Base-by-base conservation (phyloP, 768 basidiomycete species). In the Lactarius sp. region DNA sequence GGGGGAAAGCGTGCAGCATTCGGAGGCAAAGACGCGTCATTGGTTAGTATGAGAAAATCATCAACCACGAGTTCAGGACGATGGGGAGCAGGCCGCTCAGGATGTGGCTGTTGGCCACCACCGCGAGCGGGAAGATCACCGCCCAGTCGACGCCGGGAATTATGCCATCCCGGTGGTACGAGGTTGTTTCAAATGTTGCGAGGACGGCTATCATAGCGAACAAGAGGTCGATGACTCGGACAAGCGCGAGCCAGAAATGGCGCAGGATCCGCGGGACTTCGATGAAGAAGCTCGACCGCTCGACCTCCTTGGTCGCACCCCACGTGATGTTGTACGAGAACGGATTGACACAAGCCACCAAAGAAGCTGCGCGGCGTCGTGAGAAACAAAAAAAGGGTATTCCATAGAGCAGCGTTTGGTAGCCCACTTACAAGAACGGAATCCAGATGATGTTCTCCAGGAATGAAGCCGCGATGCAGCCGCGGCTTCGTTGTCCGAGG, bases 221-320 rank as follows among this genome's bases (percentile, higher is more conserved):
- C 12, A 77, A 60, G 67, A 84, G 76, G 52, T 82, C 85, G 22
- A 90, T 60, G 20, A 81, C 61, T 65, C 91, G 79, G 20, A 81
- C 61, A 66, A 91, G 79, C 49, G 83, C 81, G 53, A 83, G 69
- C 80, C 88, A 85, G 77, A 91, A 95, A 4, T 91, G 86, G 66
- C 85, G 84, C 70, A 87, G 77, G 71, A 95, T 93, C 61, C 84
- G 83, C 1, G 94, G 94, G 13, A 94, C 85, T 73, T 96, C 93
- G 60, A 88, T 83, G 83, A 90, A 94, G 79, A 96, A 94, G 72
- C 94, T 94, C 6, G 88, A 90, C 53, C 84, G 80, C 74, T 94
- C 87, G 47, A 94, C 90, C 74, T 91, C 89, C 69, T 83, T 80
- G 6, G 84, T 86, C 37, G 83, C 78, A 5, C 78, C 76, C 84